Evolutionary conservation across 371 early-diverging fungal genomes (phyloP).

Genomic region (Actinomortierella wolfii): DNA sequence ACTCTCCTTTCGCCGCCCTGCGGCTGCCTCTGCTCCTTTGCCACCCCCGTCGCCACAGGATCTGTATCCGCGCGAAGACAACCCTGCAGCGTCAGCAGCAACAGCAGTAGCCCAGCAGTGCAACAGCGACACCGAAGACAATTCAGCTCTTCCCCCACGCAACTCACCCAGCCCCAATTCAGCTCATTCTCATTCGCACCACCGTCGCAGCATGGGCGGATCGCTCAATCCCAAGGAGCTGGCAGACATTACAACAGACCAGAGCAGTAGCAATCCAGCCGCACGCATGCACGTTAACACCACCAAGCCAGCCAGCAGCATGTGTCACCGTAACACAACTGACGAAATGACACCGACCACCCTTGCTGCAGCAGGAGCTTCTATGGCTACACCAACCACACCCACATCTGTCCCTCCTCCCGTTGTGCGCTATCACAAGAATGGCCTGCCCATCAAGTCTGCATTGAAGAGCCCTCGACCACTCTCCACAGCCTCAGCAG

Average conservation of each 20-base stretch:
- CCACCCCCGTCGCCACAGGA: slow-evolving; percentile 7
- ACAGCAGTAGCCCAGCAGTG: neutral
- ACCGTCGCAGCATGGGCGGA: no score
- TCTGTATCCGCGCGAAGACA: slow-evolving; percentile 10
- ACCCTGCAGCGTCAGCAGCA: neutral
- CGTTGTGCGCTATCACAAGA: slow-evolving; percentile 22
- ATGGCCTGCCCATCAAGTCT: slow-evolving; percentile 25
- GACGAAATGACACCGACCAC: neutral
- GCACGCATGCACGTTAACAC: neutral
- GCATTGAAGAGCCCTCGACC: slow-evolving; percentile 22
- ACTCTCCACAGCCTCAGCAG: slow-evolving; percentile 8
- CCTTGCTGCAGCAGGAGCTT: neutral
- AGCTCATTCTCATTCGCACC: no score
- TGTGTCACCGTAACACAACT: neutral
- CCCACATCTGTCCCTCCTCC: neutral
- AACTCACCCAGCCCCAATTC: no score
- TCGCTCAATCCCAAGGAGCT: no score
- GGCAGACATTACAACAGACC: no score
- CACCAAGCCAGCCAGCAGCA: neutral
- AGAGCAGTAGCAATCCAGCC: no score
- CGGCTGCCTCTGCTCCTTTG: slow-evolving; percentile 9
- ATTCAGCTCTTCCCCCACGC: no score
- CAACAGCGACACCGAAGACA: neutral
- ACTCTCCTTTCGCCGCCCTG: slow-evolving; percentile 22
- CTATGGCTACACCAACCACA: slow-evolving; percentile 1